Evolutionary conservation across 139 green algal species (phyloP), one percentile per base, ranked within the genome.

Genomic region (Penium margaritaceum): DNA sequence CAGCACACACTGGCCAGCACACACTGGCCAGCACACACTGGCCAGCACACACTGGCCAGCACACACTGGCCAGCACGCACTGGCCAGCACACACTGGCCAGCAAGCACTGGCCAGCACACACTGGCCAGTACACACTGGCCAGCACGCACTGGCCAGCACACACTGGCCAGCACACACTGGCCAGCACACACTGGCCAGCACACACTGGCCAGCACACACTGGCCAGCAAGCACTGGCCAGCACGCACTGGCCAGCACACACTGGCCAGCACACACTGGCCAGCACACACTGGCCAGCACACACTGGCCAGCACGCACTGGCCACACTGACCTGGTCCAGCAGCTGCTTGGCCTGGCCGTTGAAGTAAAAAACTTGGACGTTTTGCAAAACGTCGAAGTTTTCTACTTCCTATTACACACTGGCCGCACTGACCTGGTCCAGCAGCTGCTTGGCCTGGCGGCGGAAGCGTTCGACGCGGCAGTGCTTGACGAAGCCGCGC

Each of bases 371-470:
- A 57, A 95, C 88, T 0, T 69, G 77, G 33, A 63, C 86, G 29
- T 63, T 54, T 82, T 95, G 95, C 30, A 73, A 66, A 68, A 97
- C 95, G n/a, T 76, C 61, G 2, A n/a, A n/a, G n/a, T n/a, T n/a
- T n/a, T n/a, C n/a, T n/a, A n/a, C n/a, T n/a, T n/a, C n/a, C n/a
- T n/a, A n/a, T n/a, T n/a, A n/a, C n/a, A n/a, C n/a, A n/a, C n/a
- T n/a, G n/a, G n/a, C n/a, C n/a, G n/a, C n/a, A n/a, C n/a, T n/a
- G n/a, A 75, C 70, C 54, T 76, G 44, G 33, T 81, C 74, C 37
- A 83, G 39, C n/a, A 69, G 57, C 44, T 55, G 33, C 51, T 77
- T 72, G 29, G 68, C 57, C 65, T 74, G 71, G 1, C 27, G 55
- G 37, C 83, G 81, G 80, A 96, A 95, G 14, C 84, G 77, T 58